These are phyloP conservation scores for Yarrowia deformans DNA, from an alignment of 805 yeast species.

Conservation along the genomic window DNA sequence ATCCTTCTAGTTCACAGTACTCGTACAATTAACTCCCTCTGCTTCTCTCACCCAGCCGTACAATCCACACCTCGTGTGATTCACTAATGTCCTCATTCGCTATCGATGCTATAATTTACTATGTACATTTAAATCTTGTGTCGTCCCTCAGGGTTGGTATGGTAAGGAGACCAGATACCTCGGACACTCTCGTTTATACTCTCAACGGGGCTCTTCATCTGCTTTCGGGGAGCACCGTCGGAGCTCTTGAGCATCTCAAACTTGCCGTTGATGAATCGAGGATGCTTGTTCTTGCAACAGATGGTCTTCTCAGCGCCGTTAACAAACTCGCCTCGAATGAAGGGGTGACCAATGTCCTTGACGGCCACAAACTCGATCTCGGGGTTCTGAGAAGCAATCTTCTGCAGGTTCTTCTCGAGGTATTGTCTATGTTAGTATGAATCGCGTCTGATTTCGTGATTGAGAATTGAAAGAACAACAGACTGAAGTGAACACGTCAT, in stretches of 20 bases:
- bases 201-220: slow-evolving; percentile 78
- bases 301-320: slow-evolving; percentile 62
- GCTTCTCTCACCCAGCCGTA: no score
- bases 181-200: slow-evolving; percentile 84
- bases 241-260: slow-evolving; percentile 68
- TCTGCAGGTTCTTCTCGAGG: slow-evolving; percentile 59
- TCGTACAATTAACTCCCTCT: no score
- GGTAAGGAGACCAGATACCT: slow-evolving; percentile 98
- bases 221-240: slow-evolving; percentile 67
- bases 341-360: slow-evolving; percentile 84
- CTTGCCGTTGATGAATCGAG: slow-evolving; percentile 68
- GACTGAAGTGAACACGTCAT: background rate
- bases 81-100: background rate
- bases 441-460: no score
- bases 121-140: slow-evolving; percentile 53
- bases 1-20: no score
- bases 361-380: slow-evolving; percentile 74
- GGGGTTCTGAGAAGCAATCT: slow-evolving; percentile 67
- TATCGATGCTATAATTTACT: slow-evolving; percentile 25
- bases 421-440: slow-evolving; percentile 57
- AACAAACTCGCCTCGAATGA: slow-evolving; percentile 65
- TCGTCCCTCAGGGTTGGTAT: slow-evolving; percentile 63
- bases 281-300: slow-evolving; percentile 76
- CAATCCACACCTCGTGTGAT: no score
- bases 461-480: no score